These are phyloP conservation scores for Margaritispora aquatica DNA, from an alignment of 495 filamentous ascomycete species.

Conservation along the genomic window DNA sequence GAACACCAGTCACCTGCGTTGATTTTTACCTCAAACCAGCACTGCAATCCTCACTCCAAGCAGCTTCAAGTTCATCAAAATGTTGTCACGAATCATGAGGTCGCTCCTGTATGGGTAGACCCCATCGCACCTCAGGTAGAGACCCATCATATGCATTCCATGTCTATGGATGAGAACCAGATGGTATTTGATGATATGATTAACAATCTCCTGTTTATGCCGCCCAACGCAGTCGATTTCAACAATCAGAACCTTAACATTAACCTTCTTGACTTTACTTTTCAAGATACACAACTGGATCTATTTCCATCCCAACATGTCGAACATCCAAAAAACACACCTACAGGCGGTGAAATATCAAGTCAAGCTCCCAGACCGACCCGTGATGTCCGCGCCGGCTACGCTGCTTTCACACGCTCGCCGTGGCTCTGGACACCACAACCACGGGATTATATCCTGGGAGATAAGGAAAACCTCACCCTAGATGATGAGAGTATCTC, in stretches of 20 bases:
- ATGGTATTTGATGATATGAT: background rate
- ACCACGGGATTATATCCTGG: background rate
- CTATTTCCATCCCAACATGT: background rate
- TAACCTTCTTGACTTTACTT: background rate
- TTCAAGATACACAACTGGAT: background rate
- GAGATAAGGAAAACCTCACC: background rate
- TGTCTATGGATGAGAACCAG: background rate
- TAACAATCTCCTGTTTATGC: background rate
- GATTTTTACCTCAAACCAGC: too few species aligned
- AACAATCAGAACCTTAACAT: background rate
- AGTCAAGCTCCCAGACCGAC: background rate
- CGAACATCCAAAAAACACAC: background rate
- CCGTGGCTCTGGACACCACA: background rate
- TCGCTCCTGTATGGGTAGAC: background rate
- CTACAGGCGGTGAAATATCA: background rate
- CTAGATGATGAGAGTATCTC: conserved; percentile 1
- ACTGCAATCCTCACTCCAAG: too few species aligned
- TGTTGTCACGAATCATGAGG: too few species aligned
- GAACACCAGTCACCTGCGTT: too few species aligned
- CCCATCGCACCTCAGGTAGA: background rate
- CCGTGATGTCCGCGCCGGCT: background rate
- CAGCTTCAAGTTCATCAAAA: too few species aligned
- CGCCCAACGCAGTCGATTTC: background rate
- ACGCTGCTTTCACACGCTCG: conserved; percentile 3
- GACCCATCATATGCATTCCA: background rate